Conservation (phyloP, 148 eudicot species). For the Beta vulgaris region DNA sequence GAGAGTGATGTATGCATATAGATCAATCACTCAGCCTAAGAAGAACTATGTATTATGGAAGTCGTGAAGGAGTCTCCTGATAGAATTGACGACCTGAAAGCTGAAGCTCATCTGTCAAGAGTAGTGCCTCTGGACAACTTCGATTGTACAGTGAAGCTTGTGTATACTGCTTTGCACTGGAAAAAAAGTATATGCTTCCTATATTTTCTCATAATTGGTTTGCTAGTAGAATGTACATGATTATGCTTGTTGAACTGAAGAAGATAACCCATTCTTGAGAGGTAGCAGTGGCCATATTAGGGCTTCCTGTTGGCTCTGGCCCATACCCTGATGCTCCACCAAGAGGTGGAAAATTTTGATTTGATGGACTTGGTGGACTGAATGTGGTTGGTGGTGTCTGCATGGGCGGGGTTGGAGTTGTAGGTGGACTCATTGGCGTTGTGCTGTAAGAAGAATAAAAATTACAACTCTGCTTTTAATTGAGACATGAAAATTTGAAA, state of each 20-base stretch:
- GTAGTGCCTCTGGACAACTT: conserved; percentile 31
- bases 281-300: conserved; percentile 51
- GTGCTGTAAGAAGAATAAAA: conserved; percentile 25
- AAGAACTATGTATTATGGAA: conserved; percentile 26
- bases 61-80: conserved; percentile 32
- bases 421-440: conserved; percentile 37
- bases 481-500: not conserved
- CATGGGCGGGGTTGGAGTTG: conserved; percentile 44
- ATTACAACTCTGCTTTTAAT: conserved; percentile 11
- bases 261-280: conserved; percentile 35
- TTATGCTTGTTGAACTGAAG: conserved; percentile 38
- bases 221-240: conserved; percentile 38
- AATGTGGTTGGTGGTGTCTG: conserved; percentile 46
- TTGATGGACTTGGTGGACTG: conserved; percentile 34
- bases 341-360: conserved; percentile 29
- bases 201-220: conserved; percentile 36
- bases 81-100: conserved; percentile 22
- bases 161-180: conserved; percentile 31
- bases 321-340: conserved; percentile 47
- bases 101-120: conserved; percentile 20
- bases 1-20: conserved; percentile 23
- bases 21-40: conserved; percentile 28
- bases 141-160: conserved; percentile 23
- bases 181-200: conserved; percentile 26
- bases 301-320: conserved; percentile 63